Evolutionary conservation across 495 filamentous ascomycete species (phyloP).

Genomic region (Usnea hakonensis): DNA sequence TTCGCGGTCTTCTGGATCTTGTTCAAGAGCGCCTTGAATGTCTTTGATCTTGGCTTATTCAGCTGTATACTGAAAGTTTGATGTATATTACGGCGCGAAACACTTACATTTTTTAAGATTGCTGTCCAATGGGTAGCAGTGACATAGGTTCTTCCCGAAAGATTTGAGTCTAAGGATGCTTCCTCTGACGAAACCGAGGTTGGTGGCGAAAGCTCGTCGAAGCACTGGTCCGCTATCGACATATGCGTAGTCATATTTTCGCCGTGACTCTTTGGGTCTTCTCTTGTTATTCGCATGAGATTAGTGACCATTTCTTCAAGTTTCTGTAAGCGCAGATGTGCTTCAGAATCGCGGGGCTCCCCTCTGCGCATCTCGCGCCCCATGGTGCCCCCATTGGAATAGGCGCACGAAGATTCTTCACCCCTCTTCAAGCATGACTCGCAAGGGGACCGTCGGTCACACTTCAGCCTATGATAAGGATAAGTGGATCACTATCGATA

Average conservation of each 20-base stretch:
- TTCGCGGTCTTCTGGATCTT: constrained; percentile 27
- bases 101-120: constrained; percentile 41
- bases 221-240: constrained; percentile 1
- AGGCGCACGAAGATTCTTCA: constrained; percentile 35
- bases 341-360: constrained; percentile 32
- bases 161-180: neutral
- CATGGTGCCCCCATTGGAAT: constrained; percentile 16
- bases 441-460: constrained; percentile 39
- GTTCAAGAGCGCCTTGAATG: constrained; percentile 29
- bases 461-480: constrained; percentile 34
- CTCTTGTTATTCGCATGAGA: constrained; percentile 35
- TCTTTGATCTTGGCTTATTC: constrained; percentile 20
- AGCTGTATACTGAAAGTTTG: constrained; percentile 4
- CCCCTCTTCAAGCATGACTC: constrained; percentile 40
- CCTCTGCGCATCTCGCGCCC: constrained; percentile 28
- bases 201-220: neutral
- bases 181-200: neutral
- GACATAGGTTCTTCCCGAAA: constrained; percentile 30
- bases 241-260: constrained; percentile 25
- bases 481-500: neutral
- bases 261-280: constrained; percentile 21
- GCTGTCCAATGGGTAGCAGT: constrained; percentile 50
- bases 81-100: constrained; percentile 24
- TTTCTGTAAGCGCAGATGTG: constrained; percentile 44
- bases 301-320: constrained; percentile 47